Percentiles rank a stretch among this genome's conserved stretches.
Conservation (phyloP, 352 stramenopile genomes). For the Peronospora belbahrii region DNA sequence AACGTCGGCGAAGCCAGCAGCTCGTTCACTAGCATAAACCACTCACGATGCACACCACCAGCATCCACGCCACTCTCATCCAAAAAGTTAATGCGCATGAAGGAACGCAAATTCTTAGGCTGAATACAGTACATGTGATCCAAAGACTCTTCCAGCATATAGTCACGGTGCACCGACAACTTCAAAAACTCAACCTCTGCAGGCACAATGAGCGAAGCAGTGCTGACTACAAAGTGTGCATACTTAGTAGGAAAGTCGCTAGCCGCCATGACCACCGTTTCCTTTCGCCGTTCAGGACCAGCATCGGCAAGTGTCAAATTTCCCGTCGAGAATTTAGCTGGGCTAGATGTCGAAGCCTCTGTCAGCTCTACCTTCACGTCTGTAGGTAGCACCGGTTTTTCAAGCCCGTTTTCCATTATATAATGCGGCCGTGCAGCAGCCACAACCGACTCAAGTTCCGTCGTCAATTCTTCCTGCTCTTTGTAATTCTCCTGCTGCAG, state of each 20-base stretch:
- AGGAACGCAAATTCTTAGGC: conserved; percentile 48
- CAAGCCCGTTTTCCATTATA: neutral
- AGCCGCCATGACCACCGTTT: conserved; percentile 29
- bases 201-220: conserved; percentile 49
- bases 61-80: conserved; percentile 83
- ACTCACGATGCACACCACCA: conserved; percentile 89
- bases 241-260: conserved; percentile 70
- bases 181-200: conserved; percentile 63
- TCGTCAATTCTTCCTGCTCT: conserved; percentile 5
- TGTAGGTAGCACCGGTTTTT: conserved; percentile 12
- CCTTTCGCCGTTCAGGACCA: conserved; percentile 31
- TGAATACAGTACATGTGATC: conserved; percentile 58
- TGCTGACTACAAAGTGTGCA: conserved; percentile 67
- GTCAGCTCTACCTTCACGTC: conserved; percentile 25
- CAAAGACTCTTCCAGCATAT: conserved; percentile 62
- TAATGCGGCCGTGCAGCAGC: conserved; percentile 8
- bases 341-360: conserved; percentile 19
- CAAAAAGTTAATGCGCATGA: conserved; percentile 84
- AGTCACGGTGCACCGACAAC: conserved; percentile 52
- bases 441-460: conserved; percentile 7
- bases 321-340: conserved; percentile 27
- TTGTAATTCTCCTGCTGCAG: neutral
- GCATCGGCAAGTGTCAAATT: conserved; percentile 17
- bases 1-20: conserved; percentile 36
- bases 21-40: conserved; percentile 78